Base-by-base conservation (phyloP, 371 early-diverging fungal genomes). In the Mortierella sp. region DNA sequence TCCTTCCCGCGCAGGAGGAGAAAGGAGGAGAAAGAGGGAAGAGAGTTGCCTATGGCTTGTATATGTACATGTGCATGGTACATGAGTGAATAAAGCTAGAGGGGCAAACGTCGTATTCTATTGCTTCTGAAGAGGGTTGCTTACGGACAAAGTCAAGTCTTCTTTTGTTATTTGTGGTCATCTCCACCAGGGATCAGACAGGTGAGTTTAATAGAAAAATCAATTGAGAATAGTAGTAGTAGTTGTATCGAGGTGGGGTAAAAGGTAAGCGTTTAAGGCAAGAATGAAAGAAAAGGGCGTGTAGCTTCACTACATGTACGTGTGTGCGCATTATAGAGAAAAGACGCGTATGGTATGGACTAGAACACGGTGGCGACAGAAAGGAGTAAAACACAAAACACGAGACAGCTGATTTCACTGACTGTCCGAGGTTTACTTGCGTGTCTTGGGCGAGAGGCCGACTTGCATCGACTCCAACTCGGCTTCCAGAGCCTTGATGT, bases 401-500 rank as follows among this genome's bases (percentile, higher is more conserved):
- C n/a, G n/a, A n/a, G n/a, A n/a, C n/a, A n/a, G n/a, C n/a, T n/a
- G n/a, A n/a, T n/a, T 5, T 38, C 42, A 5, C 42, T 38, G 42
- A 5, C 42, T 38, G 42, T 38, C 42, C 42, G 42, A 38, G 42
- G 42, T 38, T 82, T 85, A 85, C 86, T 85, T 85, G 74, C 85
- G 72, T 38, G 42, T 38, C 89, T 85, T 75, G 80, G 89, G 81
- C 26, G 88, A 87, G 73, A 85, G 80, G 74, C 88, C 78, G 74
- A 90, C 82, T 80, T 90, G 88, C 91, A 95, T 76, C 31, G 91
- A 89, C 72, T 97, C 96, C 75, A 95, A 80, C 83, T 97, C 98
- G 79, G 91, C 91, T 88, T 97, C 97, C 77, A 97, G 91, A 77
- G 93, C 90, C 91, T 97, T 97, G 80, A 98, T 96, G 57, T 92